Conservation (phyloP, 148 eudicot species). For the Gaultheria prostrata region DNA sequence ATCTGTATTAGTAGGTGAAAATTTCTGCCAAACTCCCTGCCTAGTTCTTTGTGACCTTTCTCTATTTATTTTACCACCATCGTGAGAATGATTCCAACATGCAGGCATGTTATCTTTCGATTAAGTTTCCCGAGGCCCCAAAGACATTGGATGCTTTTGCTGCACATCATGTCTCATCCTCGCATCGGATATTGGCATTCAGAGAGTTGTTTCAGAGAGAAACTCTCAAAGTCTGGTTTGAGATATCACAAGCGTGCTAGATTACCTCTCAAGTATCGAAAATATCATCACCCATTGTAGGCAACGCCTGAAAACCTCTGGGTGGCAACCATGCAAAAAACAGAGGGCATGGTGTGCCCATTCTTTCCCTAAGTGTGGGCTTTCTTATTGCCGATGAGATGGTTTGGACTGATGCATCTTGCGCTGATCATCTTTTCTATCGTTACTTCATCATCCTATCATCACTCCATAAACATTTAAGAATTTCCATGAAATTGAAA, state of each 20-base stretch:
- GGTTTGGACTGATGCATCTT: not conserved
- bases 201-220: not conserved
- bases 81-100: not conserved
- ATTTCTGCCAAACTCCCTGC: too few species aligned
- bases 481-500: not conserved
- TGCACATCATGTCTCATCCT: not conserved
- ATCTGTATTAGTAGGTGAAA: too few species aligned
- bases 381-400: not conserved
- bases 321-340: not conserved
- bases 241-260: not conserved
- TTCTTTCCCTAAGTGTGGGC: not conserved
- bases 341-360: not conserved
- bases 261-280: not conserved
- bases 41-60: not conserved
- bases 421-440: too few species aligned
- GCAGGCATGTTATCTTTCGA: not conserved
- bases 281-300: not conserved
- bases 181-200: not conserved
- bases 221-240: not conserved
- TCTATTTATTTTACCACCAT: not conserved
- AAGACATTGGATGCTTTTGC: not conserved
- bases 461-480: not conserved
- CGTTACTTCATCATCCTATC: too few species aligned
- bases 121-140: not conserved
- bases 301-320: not conserved